Percentiles rank a stretch among this genome's conserved stretches.
Evolutionary conservation across 352 stramenopile genomes (phyloP).

Genomic region (Elongisporangium anandrum): DNA sequence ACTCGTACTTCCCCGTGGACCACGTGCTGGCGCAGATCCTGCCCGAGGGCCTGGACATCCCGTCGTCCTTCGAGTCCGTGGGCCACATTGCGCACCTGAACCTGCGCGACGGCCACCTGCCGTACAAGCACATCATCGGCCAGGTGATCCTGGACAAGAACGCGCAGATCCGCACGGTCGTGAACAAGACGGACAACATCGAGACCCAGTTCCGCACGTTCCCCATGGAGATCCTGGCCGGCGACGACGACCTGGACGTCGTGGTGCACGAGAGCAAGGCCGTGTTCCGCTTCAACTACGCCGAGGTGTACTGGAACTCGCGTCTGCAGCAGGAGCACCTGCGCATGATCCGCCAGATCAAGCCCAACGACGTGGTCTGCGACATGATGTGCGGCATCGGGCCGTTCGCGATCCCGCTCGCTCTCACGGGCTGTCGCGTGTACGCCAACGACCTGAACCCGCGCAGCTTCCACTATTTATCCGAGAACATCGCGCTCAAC

Average conservation of each 20-base stretch:
- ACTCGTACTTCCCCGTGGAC: conserved; percentile 74
- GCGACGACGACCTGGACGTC: conserved; percentile 81
- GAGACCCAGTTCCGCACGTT: conserved; percentile 95
- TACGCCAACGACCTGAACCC: conserved; percentile 95
- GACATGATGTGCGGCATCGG: conserved; percentile 97
- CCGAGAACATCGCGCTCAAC: conserved; percentile 90
- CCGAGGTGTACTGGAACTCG: conserved; percentile 97
- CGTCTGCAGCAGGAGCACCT: conserved; percentile 93
- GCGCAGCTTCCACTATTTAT: conserved; percentile 86
- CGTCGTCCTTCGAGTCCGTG: conserved; percentile 94
- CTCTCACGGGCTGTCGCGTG: conserved; percentile 76
- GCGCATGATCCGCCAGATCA: conserved; percentile 84
- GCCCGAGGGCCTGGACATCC: conserved; percentile 79
- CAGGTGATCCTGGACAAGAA: conserved; percentile 99
- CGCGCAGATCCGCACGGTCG: conserved; percentile 91
- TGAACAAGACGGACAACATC: conserved; percentile 98
- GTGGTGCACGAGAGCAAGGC: conserved; percentile 92
- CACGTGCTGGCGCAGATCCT: conserved; percentile 84
- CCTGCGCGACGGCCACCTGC: conserved; percentile 90
- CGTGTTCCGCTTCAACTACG: conserved; percentile 94
- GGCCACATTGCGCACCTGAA: conserved; percentile 98
- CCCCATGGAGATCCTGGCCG: conserved; percentile 94
- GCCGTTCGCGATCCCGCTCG: conserved; percentile 93
- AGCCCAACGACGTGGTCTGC: conserved; percentile 71
- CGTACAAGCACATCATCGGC: conserved; percentile 96